phyloP scores from a whole-genome alignment of 768 basidiomycete species.

The Auricularia sp. region DNA sequence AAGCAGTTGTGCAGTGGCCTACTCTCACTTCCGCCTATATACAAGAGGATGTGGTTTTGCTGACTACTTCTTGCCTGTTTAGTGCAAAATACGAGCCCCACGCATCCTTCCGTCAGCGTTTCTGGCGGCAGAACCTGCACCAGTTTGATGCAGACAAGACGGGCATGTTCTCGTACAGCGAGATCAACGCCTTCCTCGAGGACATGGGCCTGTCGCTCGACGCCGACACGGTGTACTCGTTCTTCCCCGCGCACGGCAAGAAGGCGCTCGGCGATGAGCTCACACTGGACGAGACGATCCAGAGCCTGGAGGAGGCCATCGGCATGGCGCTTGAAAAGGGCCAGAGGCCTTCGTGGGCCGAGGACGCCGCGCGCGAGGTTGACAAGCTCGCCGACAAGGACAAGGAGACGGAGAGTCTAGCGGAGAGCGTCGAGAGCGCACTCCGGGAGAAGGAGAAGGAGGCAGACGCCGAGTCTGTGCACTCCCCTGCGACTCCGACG shows the following conservation, averaged over 20 bases:
- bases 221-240: slow-evolving; percentile 28
- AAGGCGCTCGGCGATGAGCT: slow-evolving; percentile 27
- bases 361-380: background rate
- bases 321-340: slow-evolving; percentile 1
- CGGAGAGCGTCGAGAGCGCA: background rate
- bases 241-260: slow-evolving; percentile 28
- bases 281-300: slow-evolving; percentile 31
- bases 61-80: background rate
- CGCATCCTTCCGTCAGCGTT: slow-evolving; percentile 27
- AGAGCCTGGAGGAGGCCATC: slow-evolving; percentile 29
- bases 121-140: slow-evolving; percentile 32
- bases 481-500: background rate
- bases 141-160: slow-evolving; percentile 36
- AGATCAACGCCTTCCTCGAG: slow-evolving; percentile 37
- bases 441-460: background rate
- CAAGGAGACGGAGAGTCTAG: background rate
- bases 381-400: background rate
- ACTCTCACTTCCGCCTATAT: no score
- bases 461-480: background rate
- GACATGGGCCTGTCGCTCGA: slow-evolving; percentile 37
- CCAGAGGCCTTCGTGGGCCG: background rate
- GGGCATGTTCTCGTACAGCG: slow-evolving; percentile 28
- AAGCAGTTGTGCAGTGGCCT: no score
- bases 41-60: background rate
- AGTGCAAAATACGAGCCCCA: slow-evolving; percentile 39